phyloP scores from a whole-genome alignment of 345 rosid genomes.

The Capsella bursapastoris region DNA sequence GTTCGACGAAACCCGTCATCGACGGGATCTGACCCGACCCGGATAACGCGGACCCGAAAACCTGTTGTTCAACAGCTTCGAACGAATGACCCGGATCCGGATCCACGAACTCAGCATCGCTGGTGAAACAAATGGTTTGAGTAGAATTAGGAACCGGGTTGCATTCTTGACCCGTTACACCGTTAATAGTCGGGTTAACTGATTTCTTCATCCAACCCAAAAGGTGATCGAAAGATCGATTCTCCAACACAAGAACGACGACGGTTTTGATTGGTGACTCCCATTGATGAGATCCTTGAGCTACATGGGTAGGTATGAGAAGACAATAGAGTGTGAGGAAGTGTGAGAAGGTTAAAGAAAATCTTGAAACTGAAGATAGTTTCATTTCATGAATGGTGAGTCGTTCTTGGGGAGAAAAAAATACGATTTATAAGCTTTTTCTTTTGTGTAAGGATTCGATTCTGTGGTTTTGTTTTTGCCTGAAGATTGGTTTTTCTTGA shows the following conservation, averaged over 20 bases:
- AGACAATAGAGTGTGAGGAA: slow-evolving; percentile 53
- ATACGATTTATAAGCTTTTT: background rate
- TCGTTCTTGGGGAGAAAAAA: background rate
- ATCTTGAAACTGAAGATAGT: slow-evolving; percentile 39
- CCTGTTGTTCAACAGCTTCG: slow-evolving; percentile 80
- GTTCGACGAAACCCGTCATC: slow-evolving; percentile 92
- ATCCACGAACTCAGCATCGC: slow-evolving; percentile 90
- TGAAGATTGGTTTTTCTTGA: slow-evolving; percentile 26
- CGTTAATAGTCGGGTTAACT: slow-evolving; percentile 71
- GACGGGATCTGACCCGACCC: slow-evolving; percentile 60
- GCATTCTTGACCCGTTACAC: slow-evolving; percentile 90
- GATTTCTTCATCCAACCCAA: slow-evolving; percentile 94
- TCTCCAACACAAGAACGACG: slow-evolving; percentile 87
- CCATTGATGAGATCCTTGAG: slow-evolving; percentile 48
- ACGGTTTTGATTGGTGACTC: slow-evolving; percentile 77
- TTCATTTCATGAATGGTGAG: slow-evolving; percentile 40
- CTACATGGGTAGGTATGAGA: slow-evolving; percentile 39
- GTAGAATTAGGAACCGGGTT: slow-evolving; percentile 60
- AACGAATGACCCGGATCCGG: slow-evolving; percentile 99
- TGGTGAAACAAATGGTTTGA: slow-evolving; percentile 72
- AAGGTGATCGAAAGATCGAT: slow-evolving; percentile 92
- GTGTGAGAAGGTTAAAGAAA: slow-evolving; percentile 50
- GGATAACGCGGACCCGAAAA: slow-evolving; percentile 55
- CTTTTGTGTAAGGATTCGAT: slow-evolving; percentile 26
- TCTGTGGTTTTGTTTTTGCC: slow-evolving; percentile 44